Evolutionary conservation across 1,139 yeast genomes (phyloP).

Genomic region (Geotrichum histeridarum): DNA sequence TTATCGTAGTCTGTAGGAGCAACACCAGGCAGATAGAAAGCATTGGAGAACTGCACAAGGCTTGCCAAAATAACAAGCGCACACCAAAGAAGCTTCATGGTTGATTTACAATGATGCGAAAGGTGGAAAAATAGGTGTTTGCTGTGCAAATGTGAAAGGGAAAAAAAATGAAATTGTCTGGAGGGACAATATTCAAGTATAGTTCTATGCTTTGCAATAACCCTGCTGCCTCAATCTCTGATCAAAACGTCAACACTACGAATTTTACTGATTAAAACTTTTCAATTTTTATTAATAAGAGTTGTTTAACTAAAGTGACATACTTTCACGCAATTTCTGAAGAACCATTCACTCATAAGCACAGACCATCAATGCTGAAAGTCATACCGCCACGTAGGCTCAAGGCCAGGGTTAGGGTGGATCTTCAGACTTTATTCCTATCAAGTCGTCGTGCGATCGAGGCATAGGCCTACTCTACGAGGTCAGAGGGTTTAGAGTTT

Average conservation of each 20-base stretch:
- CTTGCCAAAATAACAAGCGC: conserved; percentile 7
- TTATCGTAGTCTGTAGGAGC: conserved; percentile 83
- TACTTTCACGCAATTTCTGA: no score
- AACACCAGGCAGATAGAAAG: conserved; percentile 89
- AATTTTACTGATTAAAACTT: no score
- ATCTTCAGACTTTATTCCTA: no score
- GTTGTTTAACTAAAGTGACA: no score
- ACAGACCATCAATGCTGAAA: not conserved
- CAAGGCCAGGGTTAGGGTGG: not conserved
- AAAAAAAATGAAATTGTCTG: not conserved
- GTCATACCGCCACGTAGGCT: not conserved
- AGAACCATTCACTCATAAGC: not conserved
- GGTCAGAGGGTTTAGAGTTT: no score
- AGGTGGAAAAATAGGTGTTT: not conserved
- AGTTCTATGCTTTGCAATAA: no score
- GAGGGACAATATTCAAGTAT: no score
- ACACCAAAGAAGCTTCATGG: conserved; percentile 2
- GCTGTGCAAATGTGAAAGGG: not conserved
- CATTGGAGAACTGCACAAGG: conserved; percentile 35
- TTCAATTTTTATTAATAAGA: no score
- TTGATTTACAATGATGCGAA: not conserved
- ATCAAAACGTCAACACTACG: no score
- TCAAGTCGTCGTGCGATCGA: no score
- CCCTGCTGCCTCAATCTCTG: no score
- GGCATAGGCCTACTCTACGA: no score